These are phyloP conservation scores for Fusarium annulatum DNA, from an alignment of 2,329 filamentous ascomycete genomes.

Conservation along the genomic window DNA sequence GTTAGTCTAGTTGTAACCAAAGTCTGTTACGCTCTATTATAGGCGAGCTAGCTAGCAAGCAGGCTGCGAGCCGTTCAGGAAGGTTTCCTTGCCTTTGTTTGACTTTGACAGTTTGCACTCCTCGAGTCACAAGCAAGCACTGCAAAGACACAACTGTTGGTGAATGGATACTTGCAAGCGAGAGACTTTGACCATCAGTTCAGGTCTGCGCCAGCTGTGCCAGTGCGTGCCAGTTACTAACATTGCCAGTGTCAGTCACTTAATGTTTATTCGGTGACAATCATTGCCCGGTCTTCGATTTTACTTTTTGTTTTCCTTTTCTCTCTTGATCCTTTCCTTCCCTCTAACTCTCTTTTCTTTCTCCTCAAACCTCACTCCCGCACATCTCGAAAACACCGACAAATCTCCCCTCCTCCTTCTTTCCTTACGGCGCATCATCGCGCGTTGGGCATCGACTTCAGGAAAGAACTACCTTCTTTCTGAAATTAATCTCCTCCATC, in stretches of 20 bases:
- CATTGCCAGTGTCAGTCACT: neutral
- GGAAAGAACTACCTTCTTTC: conserved; percentile 21
- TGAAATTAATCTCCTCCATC: neutral
- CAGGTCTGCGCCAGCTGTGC: neutral
- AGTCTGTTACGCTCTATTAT: neutral
- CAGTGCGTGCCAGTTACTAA: conserved; percentile 1
- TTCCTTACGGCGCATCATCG: conserved; percentile 2
- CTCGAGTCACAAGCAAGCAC: conserved; percentile 5
- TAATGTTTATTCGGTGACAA: neutral
- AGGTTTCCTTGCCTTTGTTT: neutral
- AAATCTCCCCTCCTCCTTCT: neutral
- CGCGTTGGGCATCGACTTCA: neutral
- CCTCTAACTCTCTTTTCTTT: neutral
- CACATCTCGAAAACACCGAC: neutral
- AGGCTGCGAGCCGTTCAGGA: neutral
- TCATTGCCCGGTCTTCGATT: neutral
- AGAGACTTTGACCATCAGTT: conserved; percentile 1
- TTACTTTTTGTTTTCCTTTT: neutral
- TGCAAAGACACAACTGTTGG: neutral
- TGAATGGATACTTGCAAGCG: neutral
- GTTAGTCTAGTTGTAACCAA: neutral
- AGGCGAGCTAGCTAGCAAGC: neutral
- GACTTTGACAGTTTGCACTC: neutral
- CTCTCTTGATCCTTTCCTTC: neutral
- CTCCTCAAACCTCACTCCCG: neutral